Evolutionary conservation across 495 filamentous ascomycete genomes (phyloP).

Genomic region (Penicillium roqueforti): DNA sequence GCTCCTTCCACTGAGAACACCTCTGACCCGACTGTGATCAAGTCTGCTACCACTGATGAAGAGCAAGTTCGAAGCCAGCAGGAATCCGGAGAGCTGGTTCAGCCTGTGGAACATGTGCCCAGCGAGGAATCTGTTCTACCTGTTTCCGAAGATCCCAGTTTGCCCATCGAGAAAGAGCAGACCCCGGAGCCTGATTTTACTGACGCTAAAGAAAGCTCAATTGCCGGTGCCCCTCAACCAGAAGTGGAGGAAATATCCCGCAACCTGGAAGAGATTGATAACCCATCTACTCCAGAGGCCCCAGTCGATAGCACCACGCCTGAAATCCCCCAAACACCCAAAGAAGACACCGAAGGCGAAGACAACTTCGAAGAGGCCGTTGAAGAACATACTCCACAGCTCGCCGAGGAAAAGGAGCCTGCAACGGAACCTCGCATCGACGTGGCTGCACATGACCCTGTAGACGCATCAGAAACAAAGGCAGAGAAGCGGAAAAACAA

Average conservation of each 20-base stretch:
- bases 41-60: not conserved
- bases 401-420: not conserved
- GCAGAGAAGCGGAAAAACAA: constrained; percentile 32
- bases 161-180: not conserved
- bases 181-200: not conserved
- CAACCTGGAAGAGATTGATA: not conserved
- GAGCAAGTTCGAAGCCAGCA: constrained; percentile 1
- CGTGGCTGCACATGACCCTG: not conserved
- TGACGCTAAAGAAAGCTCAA: not conserved
- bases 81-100: constrained; percentile 3
- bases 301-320: not conserved
- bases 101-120: constrained; percentile 1
- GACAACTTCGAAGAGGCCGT: constrained; percentile 26
- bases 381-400: constrained; percentile 12
- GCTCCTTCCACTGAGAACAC: not conserved
- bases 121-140: not conserved
- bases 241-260: constrained; percentile 1
- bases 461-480: constrained; percentile 11
- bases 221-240: not conserved
- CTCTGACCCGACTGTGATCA: not conserved
- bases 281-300: not conserved
- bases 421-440: constrained; percentile 5
- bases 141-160: not conserved
- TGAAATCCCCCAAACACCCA: not conserved
- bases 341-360: constrained; percentile 18